These are phyloP conservation scores for Cystofilobasidium ferigula DNA, from an alignment of 768 basidiomycete genomes.

Conservation along the genomic window DNA sequence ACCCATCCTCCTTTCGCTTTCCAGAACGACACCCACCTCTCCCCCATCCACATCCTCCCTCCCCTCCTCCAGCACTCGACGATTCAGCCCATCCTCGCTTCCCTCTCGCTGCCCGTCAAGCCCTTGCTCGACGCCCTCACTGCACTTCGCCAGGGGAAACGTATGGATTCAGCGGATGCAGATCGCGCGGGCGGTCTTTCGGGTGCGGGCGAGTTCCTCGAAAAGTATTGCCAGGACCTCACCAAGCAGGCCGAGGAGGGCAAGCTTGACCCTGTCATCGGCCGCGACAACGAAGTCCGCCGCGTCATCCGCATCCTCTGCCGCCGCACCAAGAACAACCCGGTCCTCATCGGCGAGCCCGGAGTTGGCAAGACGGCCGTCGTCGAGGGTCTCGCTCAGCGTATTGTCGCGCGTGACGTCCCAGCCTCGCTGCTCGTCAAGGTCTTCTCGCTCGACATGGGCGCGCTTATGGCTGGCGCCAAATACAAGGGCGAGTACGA, in stretches of 20 bases:
- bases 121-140: constrained; percentile 64
- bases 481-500: constrained; percentile 90
- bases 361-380: constrained; percentile 92
- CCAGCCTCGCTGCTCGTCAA: constrained; percentile 36
- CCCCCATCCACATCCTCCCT: constrained; percentile 81
- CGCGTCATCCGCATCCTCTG: constrained; percentile 13
- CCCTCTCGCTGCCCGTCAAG: constrained; percentile 43
- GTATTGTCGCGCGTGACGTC: constrained; percentile 40
- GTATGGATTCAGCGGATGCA: constrained; percentile 72
- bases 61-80: constrained; percentile 66
- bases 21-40: constrained; percentile 74
- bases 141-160: constrained; percentile 67
- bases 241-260: constrained; percentile 73
- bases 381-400: constrained; percentile 87
- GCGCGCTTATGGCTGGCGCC: constrained; percentile 70
- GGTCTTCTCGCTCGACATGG: constrained; percentile 70
- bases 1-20: neutral
- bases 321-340: constrained; percentile 25
- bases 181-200: constrained; percentile 48
- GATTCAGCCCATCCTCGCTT: constrained; percentile 50
- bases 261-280: constrained; percentile 65
- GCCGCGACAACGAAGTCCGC: constrained; percentile 33
- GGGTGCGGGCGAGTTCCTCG: constrained; percentile 18
- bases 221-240: constrained; percentile 50
- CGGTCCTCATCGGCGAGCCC: constrained; percentile 65